phyloP scores from a whole-genome alignment of 2,329 filamentous ascomycete species.

The Corniculantispora saksenae region DNA sequence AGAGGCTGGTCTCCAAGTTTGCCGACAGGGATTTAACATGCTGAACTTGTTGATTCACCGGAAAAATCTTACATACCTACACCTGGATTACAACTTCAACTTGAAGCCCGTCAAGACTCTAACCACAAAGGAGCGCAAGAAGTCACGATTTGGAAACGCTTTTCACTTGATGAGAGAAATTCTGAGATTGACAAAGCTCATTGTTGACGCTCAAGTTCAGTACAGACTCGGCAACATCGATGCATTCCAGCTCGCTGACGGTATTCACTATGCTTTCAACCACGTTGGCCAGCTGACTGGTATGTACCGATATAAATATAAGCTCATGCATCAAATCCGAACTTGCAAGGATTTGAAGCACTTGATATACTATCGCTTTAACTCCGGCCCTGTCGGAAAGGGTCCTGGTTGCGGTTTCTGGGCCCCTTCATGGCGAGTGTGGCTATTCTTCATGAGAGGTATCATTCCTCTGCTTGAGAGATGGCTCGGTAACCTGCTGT shows the following conservation, averaged over 20 bases:
- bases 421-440: slow-evolving; percentile 97
- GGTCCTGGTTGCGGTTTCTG: slow-evolving; percentile 98
- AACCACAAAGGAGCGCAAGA: slow-evolving; percentile 98
- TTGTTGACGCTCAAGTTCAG: slow-evolving; percentile 97
- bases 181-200: slow-evolving; percentile 89
- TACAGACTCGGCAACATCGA: slow-evolving; percentile 97
- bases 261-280: slow-evolving; percentile 99
- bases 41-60: slow-evolving; percentile 94
- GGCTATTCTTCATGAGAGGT: slow-evolving; percentile 98
- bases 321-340: slow-evolving; percentile 99
- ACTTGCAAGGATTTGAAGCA: slow-evolving; percentile 99
- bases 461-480: slow-evolving; percentile 95
- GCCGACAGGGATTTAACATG: slow-evolving; percentile 99
- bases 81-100: slow-evolving; percentile 99
- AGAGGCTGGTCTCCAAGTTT: slow-evolving; percentile 96
- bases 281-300: slow-evolving; percentile 97
- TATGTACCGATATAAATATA: slow-evolving; percentile 99
- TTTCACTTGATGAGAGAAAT: slow-evolving; percentile 99
- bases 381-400: slow-evolving; percentile 93
- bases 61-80: slow-evolving; percentile 97
- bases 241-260: slow-evolving; percentile 96
- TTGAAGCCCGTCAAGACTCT: slow-evolving; percentile 97
- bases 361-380: slow-evolving; percentile 98
- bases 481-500: slow-evolving; percentile 95
- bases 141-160: slow-evolving; percentile 97